A percentile compares a stretch with the other conserved stretches of the same genome.
phyloP scores from a whole-genome alignment of 345 rosid species.

The Mangifera indica region DNA sequence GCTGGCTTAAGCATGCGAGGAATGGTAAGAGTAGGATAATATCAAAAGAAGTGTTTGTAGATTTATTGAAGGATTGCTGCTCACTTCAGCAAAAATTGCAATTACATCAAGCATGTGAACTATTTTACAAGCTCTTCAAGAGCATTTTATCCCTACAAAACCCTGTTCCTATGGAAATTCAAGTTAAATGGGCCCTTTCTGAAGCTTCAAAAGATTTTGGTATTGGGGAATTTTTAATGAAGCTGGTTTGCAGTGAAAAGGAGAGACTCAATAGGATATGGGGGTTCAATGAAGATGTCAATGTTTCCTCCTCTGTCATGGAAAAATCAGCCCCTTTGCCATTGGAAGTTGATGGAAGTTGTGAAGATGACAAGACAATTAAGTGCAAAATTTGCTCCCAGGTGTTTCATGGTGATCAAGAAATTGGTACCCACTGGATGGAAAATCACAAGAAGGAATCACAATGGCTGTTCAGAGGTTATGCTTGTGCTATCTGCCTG shows the following conservation, averaged over 20 bases:
- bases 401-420: slow-evolving; percentile 50
- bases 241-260: slow-evolving; percentile 73
- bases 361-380: slow-evolving; percentile 41
- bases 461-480: slow-evolving; percentile 76
- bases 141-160: slow-evolving; percentile 86
- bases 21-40: slow-evolving; percentile 95
- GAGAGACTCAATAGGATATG: slow-evolving; percentile 66
- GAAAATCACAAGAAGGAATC: slow-evolving; percentile 75
- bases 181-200: slow-evolving; percentile 90
- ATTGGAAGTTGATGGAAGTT: slow-evolving; percentile 34
- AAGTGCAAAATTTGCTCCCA: slow-evolving; percentile 68
- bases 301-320: slow-evolving; percentile 27
- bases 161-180: slow-evolving; percentile 87
- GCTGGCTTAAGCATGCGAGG: slow-evolving; percentile 99
- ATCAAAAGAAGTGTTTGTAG: slow-evolving; percentile 87
- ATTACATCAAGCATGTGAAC: slow-evolving; percentile 92
- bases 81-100: slow-evolving; percentile 63
- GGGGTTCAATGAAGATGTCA: slow-evolving; percentile 62
- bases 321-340: slow-evolving; percentile 49
- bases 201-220: slow-evolving; percentile 75
- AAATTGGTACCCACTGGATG: slow-evolving; percentile 65
- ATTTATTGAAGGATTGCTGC: slow-evolving; percentile 60
- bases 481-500: slow-evolving; percentile 94
- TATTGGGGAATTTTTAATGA: slow-evolving; percentile 67
- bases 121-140: slow-evolving; percentile 90